Base-by-base conservation (phyloP, 192 early-diverging fungal species). In the Coemansia sp. region DNA sequence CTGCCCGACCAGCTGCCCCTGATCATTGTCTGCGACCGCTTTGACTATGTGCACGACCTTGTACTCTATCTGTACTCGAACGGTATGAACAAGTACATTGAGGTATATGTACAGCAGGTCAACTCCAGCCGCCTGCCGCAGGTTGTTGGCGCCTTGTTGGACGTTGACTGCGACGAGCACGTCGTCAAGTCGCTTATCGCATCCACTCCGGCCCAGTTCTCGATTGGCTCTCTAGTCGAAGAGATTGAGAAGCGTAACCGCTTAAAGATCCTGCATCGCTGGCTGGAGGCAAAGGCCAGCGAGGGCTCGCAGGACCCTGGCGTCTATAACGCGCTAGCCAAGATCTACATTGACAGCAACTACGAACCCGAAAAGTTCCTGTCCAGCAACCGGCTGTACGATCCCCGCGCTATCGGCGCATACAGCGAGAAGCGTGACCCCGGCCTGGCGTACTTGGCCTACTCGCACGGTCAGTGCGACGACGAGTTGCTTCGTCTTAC, bases 401-500 rank as follows among this genome's bases (percentile, higher is more conserved):
- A 98, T 74, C 90, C 96, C 27, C 87, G 89, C 31, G 86, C 93
- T n/a, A 92, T 99, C 65, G 98, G 98, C 66, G 94, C 96, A 65
- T 98, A 98, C 88, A 98, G 98, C 87, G 98, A 98, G 83, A 98
- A 97, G 87, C 91, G 96, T 54, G 98, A 99, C 74, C 98, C 98
- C 24, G 93, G 93, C 71, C 88, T 99, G 33, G 98, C 98, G 11
- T 98, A 88, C 66, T 92, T 98, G 66, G 93, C 94, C 42, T 99
- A 98, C 84, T 89, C 95, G 72, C 90, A 94, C 61, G 97, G 97
- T 33, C 91, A 94, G 73, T 97, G 97, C 76, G 97, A 99, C 73
- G 85, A 89, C 69, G 96, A 98, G 78, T 85, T 99, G 57, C 88
- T 99, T 71, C 88, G 93, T n/a, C 90, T 99, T 70, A 98, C 97